Evolutionary conservation across 345 rosid species (phyloP).

Genomic region (Populus pruinosa): DNA sequence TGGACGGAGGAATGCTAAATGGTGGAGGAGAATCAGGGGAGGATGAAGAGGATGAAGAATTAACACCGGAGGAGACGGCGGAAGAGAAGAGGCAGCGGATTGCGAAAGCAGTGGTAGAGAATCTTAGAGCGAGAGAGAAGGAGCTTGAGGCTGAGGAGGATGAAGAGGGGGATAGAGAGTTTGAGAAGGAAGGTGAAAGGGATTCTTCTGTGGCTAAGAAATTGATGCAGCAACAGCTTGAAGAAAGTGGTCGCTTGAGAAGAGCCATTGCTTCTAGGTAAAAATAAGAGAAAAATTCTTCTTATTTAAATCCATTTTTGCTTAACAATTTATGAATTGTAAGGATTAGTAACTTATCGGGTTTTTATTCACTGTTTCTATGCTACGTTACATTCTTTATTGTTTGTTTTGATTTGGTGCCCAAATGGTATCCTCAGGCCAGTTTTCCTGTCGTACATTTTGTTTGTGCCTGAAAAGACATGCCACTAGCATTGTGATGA

Average conservation of each 20-base stretch:
- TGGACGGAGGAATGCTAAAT: neutral
- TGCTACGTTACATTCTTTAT: neutral
- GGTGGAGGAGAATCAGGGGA: constrained; percentile 35
- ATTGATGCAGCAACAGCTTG: constrained; percentile 82
- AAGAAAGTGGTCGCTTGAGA: constrained; percentile 79
- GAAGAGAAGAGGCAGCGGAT: constrained; percentile 72
- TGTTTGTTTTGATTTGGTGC: neutral
- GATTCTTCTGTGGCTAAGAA: constrained; percentile 57
- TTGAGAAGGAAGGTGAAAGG: constrained; percentile 53
- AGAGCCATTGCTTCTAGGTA: constrained; percentile 79
- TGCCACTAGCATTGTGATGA: neutral
- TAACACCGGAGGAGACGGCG: constrained; percentile 40
- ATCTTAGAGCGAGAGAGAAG: constrained; percentile 33
- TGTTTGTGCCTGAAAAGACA: neutral
- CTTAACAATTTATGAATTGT: neutral
- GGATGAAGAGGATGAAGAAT: constrained; percentile 30
- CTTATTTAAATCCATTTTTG: neutral
- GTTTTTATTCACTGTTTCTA: neutral
- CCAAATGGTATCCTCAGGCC: neutral
- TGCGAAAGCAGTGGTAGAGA: constrained; percentile 49
- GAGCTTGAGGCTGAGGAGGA: constrained; percentile 36
- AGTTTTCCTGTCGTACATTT: neutral
- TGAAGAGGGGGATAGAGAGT: constrained; percentile 33
- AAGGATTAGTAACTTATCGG: neutral
- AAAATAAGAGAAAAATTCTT: neutral